These are phyloP conservation scores for Xylaria telfairii DNA, from an alignment of 495 filamentous ascomycete genomes.

Conservation along the genomic window DNA sequence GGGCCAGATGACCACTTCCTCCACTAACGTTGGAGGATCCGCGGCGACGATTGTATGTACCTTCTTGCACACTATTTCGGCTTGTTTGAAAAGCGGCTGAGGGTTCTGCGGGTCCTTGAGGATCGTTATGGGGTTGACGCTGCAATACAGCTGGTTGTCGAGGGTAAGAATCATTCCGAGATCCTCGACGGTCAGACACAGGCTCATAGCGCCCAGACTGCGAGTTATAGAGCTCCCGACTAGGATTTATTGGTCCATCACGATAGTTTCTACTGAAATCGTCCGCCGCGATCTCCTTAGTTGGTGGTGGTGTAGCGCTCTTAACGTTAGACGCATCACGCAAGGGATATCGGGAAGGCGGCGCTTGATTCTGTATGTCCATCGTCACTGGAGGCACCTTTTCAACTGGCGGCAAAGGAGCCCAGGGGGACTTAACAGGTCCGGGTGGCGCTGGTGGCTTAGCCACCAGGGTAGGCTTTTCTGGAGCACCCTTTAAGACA, in stretches of 20 bases:
- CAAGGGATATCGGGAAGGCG: conserved; percentile 38
- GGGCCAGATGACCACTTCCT: conserved; percentile 74
- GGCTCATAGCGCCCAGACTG: conserved; percentile 94
- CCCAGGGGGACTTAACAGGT: conserved; percentile 90
- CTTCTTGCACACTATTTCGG: conserved; percentile 71
- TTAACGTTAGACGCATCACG: conserved; percentile 39
- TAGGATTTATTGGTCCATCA: conserved; percentile 63
- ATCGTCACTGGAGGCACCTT: conserved; percentile 73
- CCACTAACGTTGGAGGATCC: conserved; percentile 96
- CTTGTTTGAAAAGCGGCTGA: conserved; percentile 90
- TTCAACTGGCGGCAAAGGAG: conserved; percentile 80
- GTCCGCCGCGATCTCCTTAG: conserved; percentile 89
- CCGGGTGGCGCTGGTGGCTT: conserved; percentile 75
- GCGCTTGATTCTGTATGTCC: conserved; percentile 41
- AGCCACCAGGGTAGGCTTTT: conserved; percentile 78
- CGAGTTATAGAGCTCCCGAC: conserved; percentile 88
- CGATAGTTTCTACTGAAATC: conserved; percentile 90
- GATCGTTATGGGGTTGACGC: conserved; percentile 62
- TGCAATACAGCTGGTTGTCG: conserved; percentile 84
- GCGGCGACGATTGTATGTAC: conserved; percentile 76
- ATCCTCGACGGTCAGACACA: conserved; percentile 75
- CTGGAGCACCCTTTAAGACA: conserved; percentile 69
- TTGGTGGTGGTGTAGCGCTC: conserved; percentile 52
- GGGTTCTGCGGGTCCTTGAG: conserved; percentile 80
- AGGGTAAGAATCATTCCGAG: conserved; percentile 69